A percentile compares a stretch with the other conserved stretches of the same genome.
Evolutionary conservation across 2,329 filamentous ascomycete species (phyloP).

Genomic region (Emericellopsis cladophorae): DNA sequence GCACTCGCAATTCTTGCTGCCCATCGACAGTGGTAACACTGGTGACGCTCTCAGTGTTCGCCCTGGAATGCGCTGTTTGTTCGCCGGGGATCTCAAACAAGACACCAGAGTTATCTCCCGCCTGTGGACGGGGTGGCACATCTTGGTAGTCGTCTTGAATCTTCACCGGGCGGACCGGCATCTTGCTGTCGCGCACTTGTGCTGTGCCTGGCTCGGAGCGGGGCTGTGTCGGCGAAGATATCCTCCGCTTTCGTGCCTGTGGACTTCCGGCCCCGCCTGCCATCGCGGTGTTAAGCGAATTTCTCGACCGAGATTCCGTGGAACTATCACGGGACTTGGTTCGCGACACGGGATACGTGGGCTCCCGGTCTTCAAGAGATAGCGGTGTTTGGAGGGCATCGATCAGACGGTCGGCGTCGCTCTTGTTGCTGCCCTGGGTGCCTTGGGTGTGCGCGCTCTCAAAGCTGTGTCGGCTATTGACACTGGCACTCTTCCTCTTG

Average conservation of each 20-base stretch:
- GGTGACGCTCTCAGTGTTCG: conserved; percentile 10
- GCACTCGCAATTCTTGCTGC: conserved; percentile 36
- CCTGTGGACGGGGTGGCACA: conserved; percentile 15
- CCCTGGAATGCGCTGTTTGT: conserved; percentile 1
- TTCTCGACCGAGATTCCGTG: conserved; percentile 1
- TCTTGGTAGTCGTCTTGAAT: conserved; percentile 32
- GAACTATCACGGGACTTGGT: conserved; percentile 6
- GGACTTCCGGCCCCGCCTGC: neutral
- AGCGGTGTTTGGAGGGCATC: conserved; percentile 56
- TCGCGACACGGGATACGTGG: conserved; percentile 13
- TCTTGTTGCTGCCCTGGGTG: conserved; percentile 31
- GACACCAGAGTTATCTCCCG: conserved; percentile 17
- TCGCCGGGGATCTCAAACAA: conserved; percentile 23
- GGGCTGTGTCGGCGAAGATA: conserved; percentile 4
- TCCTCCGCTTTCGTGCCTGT: neutral
- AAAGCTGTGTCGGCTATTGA: conserved; percentile 17
- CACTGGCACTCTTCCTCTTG: conserved; percentile 6
- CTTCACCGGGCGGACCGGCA: conserved; percentile 32
- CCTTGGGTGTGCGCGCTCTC: conserved; percentile 21
- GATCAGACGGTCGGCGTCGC: conserved; percentile 59
- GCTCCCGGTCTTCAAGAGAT: conserved; percentile 21
- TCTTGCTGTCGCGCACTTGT: conserved; percentile 29
- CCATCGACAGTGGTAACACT: conserved; percentile 10
- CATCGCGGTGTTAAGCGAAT: neutral
- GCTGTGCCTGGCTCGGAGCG: conserved; percentile 17